A percentile compares a stretch with the other conserved stretches of the same genome.
phyloP scores from a whole-genome alignment of 129 eudicot species.

The Lonicera japonica region DNA sequence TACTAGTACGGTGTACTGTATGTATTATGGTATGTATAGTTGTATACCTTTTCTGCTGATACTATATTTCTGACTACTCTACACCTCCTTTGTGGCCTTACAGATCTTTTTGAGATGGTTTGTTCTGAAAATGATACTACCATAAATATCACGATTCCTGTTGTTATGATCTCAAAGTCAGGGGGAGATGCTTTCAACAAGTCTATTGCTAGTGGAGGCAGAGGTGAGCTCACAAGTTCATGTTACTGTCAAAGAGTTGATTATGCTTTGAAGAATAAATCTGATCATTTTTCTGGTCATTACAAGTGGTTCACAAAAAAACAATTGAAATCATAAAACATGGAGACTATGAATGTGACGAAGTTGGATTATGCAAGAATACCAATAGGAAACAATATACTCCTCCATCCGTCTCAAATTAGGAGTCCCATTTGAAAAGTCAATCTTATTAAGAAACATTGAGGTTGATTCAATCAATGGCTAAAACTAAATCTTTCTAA shows the following conservation, averaged over 20 bases:
- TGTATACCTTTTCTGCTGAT: not conserved
- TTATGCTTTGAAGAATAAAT: no score
- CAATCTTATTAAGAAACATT: no score
- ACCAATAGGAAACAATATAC: no score
- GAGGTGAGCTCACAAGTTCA: conserved; percentile 32
- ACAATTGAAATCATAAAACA: no score
- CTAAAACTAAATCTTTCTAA: no score
- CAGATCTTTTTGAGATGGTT: conserved; percentile 62
- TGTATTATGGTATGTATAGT: not conserved
- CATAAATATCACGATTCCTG: conserved; percentile 52
- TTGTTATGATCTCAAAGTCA: conserved; percentile 49
- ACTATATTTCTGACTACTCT: not conserved
- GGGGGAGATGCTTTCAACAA: conserved; percentile 54
- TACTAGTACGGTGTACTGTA: not conserved
- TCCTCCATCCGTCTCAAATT: no score
- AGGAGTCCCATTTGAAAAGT: no score
- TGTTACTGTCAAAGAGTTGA: not conserved
- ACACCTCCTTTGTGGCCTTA: conserved; percentile 7
- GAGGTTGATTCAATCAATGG: no score
- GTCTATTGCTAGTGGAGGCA: conserved; percentile 38
- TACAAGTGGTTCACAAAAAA: no score
- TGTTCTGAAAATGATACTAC: conserved; percentile 38
- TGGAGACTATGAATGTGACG: no score
- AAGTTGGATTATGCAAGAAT: no score
- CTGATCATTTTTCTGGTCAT: no score